Evolutionary conservation across 306 rosid species (phyloP).

Genomic region (Vigna angularis): DNA sequence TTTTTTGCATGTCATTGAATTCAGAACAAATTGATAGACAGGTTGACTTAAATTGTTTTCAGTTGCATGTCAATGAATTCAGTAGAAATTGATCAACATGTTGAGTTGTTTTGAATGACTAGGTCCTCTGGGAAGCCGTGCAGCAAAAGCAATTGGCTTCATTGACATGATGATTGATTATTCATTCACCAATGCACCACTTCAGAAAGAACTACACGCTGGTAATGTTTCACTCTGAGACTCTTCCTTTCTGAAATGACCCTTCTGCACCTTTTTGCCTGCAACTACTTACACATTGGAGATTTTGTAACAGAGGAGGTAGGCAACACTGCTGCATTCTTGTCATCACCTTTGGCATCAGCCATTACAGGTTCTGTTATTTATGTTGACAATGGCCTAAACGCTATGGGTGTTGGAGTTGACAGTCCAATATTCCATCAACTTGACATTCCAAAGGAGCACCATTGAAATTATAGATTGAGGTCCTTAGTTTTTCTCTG

Average conservation of each 20-base stretch:
- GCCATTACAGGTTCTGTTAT: conserved; percentile 83
- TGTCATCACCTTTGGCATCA: conserved; percentile 86
- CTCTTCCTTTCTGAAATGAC: conserved; percentile 15
- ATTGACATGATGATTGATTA: conserved; percentile 97
- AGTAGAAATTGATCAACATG: conserved; percentile 10
- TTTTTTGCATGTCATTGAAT: neutral
- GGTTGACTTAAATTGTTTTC: neutral
- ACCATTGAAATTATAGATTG: conserved; percentile 23
- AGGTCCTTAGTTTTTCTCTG: conserved; percentile 24
- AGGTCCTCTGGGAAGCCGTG: conserved; percentile 98
- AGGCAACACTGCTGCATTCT: conserved; percentile 86
- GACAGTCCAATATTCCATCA: conserved; percentile 59
- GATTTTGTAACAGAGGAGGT: conserved; percentile 74
- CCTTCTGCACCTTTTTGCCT: neutral
- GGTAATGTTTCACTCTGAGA: conserved; percentile 52
- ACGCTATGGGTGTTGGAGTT: conserved; percentile 91
- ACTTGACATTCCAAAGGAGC: conserved; percentile 48
- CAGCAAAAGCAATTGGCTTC: conserved; percentile 95
- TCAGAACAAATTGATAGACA: conserved; percentile 10
- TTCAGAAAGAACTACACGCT: conserved; percentile 85
- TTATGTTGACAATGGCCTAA: conserved; percentile 89
- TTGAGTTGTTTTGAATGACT: conserved; percentile 9
- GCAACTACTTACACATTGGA: conserved; percentile 5
- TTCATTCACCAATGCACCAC: conserved; percentile 82
- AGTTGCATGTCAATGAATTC: neutral